Evolutionary conservation across 768 basidiomycete species (phyloP), one percentile per base, ranked within the genome.

Genomic region (Boletus reticulatus): DNA sequence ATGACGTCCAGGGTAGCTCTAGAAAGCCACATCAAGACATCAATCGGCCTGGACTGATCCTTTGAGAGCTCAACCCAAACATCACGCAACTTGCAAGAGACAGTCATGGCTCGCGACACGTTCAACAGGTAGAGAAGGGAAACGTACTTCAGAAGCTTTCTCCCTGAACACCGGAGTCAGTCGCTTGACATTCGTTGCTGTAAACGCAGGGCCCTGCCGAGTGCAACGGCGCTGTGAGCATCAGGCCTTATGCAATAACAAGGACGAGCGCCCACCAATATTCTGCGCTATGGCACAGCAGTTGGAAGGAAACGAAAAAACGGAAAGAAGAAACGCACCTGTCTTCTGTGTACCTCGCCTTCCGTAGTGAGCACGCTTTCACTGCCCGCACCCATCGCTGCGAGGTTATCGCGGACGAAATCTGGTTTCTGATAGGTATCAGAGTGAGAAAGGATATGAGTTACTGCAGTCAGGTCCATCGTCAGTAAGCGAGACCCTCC

Each of bases 1-100:
- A 94, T 91, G 52, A 89, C 81, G 58, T 92, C 91, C 10, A 92
- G 74, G 4, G 89, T 90, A 47, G 81, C 80, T 52, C 80, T 81
- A 41, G 81, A 83, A 4, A 92, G 73, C 82, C 84, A 89, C 4
- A 76, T 72, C 37, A 87, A 72, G 3, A 84, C 80, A 37, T 94
- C 85, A 32, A 90, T 73, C 8, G 69, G 49, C 45, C 49, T 52
- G 52, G 50, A 66, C 63, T 53, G 67, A 12, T 59, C 56, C 36
- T 52, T 31, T 24, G 63, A 55, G 36, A 62, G 65, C 52, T 58
- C 61, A 8, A 63, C 59, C 74, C 71, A 82, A 24, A 75, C 71
- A 59, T 82, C 78, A 16, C 78, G 78, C 32, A 84, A 67, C 82
- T 84, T 48, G 42, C 17, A 34, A 19, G 32, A 32, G 38, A 46